phyloP scores from a whole-genome alignment of 257 asterid genomes.

The Gentiana macrophylla region DNA sequence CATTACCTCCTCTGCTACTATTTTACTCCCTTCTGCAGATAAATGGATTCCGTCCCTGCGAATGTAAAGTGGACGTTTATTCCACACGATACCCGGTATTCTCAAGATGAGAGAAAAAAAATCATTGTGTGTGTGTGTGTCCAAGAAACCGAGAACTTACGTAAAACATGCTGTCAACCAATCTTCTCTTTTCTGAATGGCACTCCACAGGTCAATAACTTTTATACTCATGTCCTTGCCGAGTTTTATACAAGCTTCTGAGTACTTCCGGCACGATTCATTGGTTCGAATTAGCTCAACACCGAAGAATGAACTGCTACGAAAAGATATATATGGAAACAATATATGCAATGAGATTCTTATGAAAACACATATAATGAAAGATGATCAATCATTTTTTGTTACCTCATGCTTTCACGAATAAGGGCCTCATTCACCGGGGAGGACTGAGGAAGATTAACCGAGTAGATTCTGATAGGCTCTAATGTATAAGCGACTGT shows the following conservation, averaged over 20 bases:
- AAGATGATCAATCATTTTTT: no score
- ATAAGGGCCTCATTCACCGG: constrained; percentile 51
- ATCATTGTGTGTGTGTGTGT: no score
- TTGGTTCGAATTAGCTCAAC: constrained; percentile 34
- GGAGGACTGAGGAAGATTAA: constrained; percentile 69
- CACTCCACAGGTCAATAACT: constrained; percentile 60
- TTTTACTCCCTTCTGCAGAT: constrained; percentile 74
- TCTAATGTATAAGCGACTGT: constrained; percentile 1
- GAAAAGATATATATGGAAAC: neutral
- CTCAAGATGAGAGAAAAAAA: no score
- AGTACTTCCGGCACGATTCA: constrained; percentile 40
- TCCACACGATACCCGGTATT: no score
- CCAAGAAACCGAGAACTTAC: constrained; percentile 23
- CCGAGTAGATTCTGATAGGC: constrained; percentile 55
- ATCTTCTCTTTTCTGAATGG: constrained; percentile 55
- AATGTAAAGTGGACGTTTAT: no score
- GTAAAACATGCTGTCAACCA: constrained; percentile 55
- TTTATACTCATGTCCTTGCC: constrained; percentile 36
- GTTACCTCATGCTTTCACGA: constrained; percentile 9
- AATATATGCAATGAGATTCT: neutral
- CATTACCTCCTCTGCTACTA: constrained; percentile 78
- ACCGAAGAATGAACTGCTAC: neutral
- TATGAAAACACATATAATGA: no score
- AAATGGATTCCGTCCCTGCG: constrained; percentile 80
- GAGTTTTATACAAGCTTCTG: constrained; percentile 57